Evolutionary conservation across 2,329 filamentous ascomycete genomes (phyloP), one percentile per base, ranked within the genome.

Genomic region (Thielaviopsis euricoi): DNA sequence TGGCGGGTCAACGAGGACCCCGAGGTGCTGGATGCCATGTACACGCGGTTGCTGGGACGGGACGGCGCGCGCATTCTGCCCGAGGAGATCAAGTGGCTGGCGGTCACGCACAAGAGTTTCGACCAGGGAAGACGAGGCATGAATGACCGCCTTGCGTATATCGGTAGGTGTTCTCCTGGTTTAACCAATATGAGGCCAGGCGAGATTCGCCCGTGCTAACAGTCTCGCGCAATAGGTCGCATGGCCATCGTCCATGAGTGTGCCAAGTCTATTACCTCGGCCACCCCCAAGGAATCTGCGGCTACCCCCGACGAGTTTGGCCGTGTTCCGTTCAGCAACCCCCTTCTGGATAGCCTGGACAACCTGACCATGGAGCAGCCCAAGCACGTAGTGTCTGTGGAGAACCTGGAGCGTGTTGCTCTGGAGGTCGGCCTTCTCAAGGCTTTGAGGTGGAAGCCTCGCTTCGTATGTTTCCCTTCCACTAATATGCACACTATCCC

Each of bases 41-140:
- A 96, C 70, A 76, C 79, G 63, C 76, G 76, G 56, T 79, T 97
- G 64, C 73, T 97, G 58, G 91, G 90, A 6, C 75, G 75, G 52
- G 82, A 79, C 52, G 87, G 87, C 59, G 80, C 86, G 64, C 80
- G 78, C 64, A 69, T 93, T 68, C 76, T 98, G 59, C 83, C 86
- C 1, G 90, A 96, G 17, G 91, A 98, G 73, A 77, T 93, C 62
- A 97, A 96, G 74, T 98, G 93, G 93, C 75, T 97, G 66, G 90
- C 90, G 29, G 81, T 98, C 58, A 98, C 93, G 63, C 93, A 97
- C 71, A 97, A 97, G 80, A 96, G 89, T 71, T 97, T 95, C 67
- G 91, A 98, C 68, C 89, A 97, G 67, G 93, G 90, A 56, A 78
- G 89, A 66, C 84, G 90, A 75, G 91, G 91, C 0, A 95, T 91